A percentile compares a stretch with the other conserved stretches of the same genome.
These are phyloP conservation scores for Penicillium bialowiezense DNA, from an alignment of 495 filamentous ascomycete genomes.

Conservation along the genomic window DNA sequence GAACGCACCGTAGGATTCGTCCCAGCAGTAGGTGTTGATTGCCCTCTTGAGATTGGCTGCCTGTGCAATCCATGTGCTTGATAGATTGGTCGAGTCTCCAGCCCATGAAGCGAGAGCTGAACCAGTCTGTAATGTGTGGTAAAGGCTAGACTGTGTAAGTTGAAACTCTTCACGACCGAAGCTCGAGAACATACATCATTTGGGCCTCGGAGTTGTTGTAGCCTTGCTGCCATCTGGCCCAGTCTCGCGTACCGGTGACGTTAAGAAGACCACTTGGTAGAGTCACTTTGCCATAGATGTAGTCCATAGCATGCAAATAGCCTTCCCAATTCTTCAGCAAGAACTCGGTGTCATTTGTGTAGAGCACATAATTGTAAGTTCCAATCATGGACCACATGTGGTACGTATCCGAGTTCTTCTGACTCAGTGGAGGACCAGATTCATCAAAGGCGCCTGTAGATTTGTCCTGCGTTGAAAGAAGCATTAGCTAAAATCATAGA, in stretches of 20 bases:
- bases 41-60: slow-evolving; percentile 36
- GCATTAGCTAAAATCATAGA: background rate
- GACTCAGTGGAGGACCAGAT: slow-evolving; percentile 56
- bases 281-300: slow-evolving; percentile 51
- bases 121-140: slow-evolving; percentile 50
- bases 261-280: slow-evolving; percentile 48
- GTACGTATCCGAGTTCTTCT: slow-evolving; percentile 58
- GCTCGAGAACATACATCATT: slow-evolving; percentile 40
- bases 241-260: slow-evolving; percentile 55
- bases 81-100: slow-evolving; percentile 39
- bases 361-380: slow-evolving; percentile 61
- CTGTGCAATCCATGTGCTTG: slow-evolving; percentile 39
- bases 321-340: slow-evolving; percentile 46
- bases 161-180: background rate
- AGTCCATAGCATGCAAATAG: slow-evolving; percentile 53
- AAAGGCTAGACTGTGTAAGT: slow-evolving; percentile 33
- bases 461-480: slow-evolving; percentile 8
- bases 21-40: slow-evolving; percentile 51
- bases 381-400: slow-evolving; percentile 65
- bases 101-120: slow-evolving; percentile 50
- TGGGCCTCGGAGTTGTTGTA: slow-evolving; percentile 55
- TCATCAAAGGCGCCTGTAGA: slow-evolving; percentile 51
- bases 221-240: slow-evolving; percentile 54
- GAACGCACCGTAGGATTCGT: slow-evolving; percentile 51
- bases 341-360: slow-evolving; percentile 53